Conservation (phyloP, 441 rosid species). For the Euphorbia corollata region DNA sequence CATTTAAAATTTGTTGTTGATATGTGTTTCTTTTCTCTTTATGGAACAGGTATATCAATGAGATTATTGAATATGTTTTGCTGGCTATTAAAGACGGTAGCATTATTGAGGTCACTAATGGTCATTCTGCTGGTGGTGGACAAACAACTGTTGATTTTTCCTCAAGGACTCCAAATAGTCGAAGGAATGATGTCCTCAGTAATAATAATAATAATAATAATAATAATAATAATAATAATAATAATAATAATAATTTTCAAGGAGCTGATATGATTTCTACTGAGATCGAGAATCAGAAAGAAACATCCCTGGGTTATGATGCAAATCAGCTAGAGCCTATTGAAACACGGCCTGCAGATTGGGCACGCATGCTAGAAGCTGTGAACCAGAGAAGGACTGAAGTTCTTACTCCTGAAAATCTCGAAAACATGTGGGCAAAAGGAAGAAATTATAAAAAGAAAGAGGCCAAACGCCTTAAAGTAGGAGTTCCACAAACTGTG, state of each 20-base stretch:
- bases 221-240: neutral
- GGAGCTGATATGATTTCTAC: slow-evolving; percentile 30
- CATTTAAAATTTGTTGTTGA: neutral
- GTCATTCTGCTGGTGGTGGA: slow-evolving; percentile 36
- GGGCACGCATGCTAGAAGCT: slow-evolving; percentile 77
- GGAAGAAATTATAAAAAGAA: slow-evolving; percentile 87
- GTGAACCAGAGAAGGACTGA: slow-evolving; percentile 90
- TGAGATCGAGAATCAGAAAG: slow-evolving; percentile 29
- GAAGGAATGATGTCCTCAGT: neutral
- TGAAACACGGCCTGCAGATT: slow-evolving; percentile 52
- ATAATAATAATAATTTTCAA: slow-evolving; percentile 20
- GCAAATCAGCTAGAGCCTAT: slow-evolving; percentile 32
- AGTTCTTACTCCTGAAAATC: slow-evolving; percentile 93
- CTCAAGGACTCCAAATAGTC: slow-evolving; percentile 28
- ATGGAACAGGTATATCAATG: slow-evolving; percentile 72
- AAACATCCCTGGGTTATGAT: slow-evolving; percentile 23
- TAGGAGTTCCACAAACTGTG: slow-evolving; percentile 26
- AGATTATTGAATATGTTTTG: slow-evolving; percentile 63
- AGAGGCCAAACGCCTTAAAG: slow-evolving; percentile 37
- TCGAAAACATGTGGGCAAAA: slow-evolving; percentile 96
- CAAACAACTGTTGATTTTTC: slow-evolving; percentile 27
- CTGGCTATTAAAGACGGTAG: slow-evolving; percentile 46
- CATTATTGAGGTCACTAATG: slow-evolving; percentile 35
- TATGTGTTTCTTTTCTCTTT: neutral
- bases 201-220: neutral